Conservation (phyloP, 2,329 filamentous ascomycete genomes). For the Elsinoe fawcettii region DNA sequence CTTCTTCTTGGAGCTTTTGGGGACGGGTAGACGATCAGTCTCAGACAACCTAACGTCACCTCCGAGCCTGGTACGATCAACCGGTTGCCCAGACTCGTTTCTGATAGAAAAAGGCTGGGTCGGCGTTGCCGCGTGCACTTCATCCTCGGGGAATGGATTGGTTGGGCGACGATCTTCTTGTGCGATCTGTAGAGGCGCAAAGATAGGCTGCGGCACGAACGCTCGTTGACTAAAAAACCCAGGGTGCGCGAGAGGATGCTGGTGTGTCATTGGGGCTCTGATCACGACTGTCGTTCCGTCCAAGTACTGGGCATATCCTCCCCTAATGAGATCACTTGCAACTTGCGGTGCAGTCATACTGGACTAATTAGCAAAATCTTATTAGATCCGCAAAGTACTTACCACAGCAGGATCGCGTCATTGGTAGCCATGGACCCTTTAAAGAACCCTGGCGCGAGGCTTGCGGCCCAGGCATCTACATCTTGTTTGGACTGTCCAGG, state of each 20-base stretch:
- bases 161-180: background rate
- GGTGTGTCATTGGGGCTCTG: background rate
- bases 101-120: background rate
- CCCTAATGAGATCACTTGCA: background rate
- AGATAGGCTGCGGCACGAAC: background rate
- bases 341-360: background rate
- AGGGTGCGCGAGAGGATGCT: background rate
- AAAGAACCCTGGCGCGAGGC: background rate
- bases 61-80: background rate
- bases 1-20: conserved; percentile 1
- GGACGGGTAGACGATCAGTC: background rate
- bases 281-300: background rate
- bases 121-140: background rate
- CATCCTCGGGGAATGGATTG: conserved; percentile 13
- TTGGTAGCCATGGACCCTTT: background rate
- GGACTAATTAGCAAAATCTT: background rate
- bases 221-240: background rate
- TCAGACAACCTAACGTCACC: conserved; percentile 6
- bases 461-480: background rate
- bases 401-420: background rate
- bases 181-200: background rate
- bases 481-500: background rate
- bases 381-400: background rate
- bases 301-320: background rate
- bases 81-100: background rate